Base-by-base conservation (phyloP, 2,329 filamentous ascomycete genomes). In the Paecilomyces sp. region DNA sequence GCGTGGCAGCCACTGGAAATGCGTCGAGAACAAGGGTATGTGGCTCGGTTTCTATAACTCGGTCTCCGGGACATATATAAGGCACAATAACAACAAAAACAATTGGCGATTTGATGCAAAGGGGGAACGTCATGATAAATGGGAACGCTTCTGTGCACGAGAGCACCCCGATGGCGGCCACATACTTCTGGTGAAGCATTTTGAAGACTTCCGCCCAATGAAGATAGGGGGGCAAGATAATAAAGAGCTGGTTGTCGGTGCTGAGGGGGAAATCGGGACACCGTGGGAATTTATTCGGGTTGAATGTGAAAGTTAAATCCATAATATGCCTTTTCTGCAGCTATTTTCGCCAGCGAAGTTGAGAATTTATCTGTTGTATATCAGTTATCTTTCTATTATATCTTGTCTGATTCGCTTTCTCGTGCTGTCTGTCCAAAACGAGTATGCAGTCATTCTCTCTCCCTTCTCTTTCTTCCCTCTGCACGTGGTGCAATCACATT, bases 1-100 rank as follows among this genome's bases (percentile, higher is more conserved):
- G 7, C 54, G 54, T 55, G 54, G 54, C 7, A 55, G 54, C 22
- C 54, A 55, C 54, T 55, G 54, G 54, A n/a, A n/a, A 3, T 55
- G 54, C 15, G 54, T 55, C 25, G 54, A 55, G 25, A 55, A 55
- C 54, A 15, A 55, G 54, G 54, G 54, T 8, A 25, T 25, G 22
- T 55, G 54, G 54, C 15, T 55, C 3, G 54, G 54, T 18, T 55
- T 55, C 25, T 25, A 55, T 18, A 55, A 55, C 15, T 12, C 25
- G 7, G 54, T 55, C 22, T 55, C 54, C 3, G 54, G 54, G 13
- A 30, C 18, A 15, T 55, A 25, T 13, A 55, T 55, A 2, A 25
- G 54, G 13, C 54, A 55, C 54, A n/a, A 55, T 31, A 55, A 55
- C 25, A 55, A 25, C 6, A 25, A 30, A 13, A 15, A 15, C 52